Evolutionary conservation across 139 green algal species (phyloP).

Genomic region (Asterochloris erici): DNA sequence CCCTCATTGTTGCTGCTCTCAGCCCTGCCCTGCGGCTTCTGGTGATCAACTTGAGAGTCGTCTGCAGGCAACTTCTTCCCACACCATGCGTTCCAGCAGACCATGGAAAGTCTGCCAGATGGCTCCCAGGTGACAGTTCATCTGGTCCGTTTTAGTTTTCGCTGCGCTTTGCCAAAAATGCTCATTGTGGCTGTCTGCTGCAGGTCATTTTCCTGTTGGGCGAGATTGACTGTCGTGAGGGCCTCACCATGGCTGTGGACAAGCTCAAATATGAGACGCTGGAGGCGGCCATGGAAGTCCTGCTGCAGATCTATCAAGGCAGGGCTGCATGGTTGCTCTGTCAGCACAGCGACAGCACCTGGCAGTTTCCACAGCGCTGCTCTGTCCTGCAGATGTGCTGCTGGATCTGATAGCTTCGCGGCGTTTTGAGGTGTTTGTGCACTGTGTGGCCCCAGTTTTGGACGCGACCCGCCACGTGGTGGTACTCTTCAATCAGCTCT

Average conservation of each 20-base stretch:
- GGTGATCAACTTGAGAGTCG: too few relatives aligned
- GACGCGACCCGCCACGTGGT: slow-evolving; percentile 56
- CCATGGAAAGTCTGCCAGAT: slow-evolving; percentile 37
- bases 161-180: neutral
- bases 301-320: slow-evolving; percentile 55
- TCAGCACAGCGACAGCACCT: neutral
- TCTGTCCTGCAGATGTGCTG: neutral
- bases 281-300: slow-evolving; percentile 50
- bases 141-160: neutral
- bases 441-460: slow-evolving; percentile 67
- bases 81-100: slow-evolving; percentile 49
- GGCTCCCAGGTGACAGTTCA: slow-evolving; percentile 16
- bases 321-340: slow-evolving; percentile 29
- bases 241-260: slow-evolving; percentile 74
- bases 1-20: too few relatives aligned
- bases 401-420: slow-evolving; percentile 28
- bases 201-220: slow-evolving; percentile 70
- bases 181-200: neutral
- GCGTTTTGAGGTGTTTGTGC: slow-evolving; percentile 59
- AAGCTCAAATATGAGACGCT: slow-evolving; percentile 74
- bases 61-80: slow-evolving; percentile 57
- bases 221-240: slow-evolving; percentile 85
- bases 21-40: too few relatives aligned
- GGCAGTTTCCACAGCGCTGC: neutral
- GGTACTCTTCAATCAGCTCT: slow-evolving; percentile 34